Conservation (phyloP, 164 flowering plant species). For the Annona cherimola region DNA sequence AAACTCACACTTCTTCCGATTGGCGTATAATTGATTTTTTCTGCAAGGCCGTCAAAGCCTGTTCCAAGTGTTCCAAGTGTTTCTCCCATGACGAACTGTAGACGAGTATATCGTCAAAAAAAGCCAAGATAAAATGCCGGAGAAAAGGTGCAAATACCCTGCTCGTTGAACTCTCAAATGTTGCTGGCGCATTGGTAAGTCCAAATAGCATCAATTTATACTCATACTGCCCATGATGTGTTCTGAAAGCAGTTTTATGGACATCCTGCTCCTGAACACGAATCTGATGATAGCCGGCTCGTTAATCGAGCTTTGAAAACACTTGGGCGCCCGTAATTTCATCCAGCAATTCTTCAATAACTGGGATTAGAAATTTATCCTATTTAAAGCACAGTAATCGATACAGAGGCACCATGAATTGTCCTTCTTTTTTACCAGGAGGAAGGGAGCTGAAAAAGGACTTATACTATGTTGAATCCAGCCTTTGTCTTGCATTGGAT, state of each 20-base stretch:
- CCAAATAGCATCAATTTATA: constrained; percentile 6
- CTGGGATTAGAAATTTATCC: background rate
- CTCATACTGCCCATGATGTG: constrained; percentile 5
- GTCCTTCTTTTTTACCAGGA: constrained; percentile 3
- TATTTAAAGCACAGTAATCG: background rate
- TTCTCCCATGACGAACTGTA: background rate
- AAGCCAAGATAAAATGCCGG: background rate
- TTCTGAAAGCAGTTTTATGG: constrained; percentile 1
- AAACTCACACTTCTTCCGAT: background rate
- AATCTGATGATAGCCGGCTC: background rate
- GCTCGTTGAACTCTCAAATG: background rate
- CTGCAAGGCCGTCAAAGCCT: background rate
- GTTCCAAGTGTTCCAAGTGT: background rate
- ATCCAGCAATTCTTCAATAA: background rate
- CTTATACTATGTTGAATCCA: background rate
- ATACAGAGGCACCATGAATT: background rate
- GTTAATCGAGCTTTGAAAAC: background rate
- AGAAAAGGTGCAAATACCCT: background rate
- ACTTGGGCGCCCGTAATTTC: background rate
- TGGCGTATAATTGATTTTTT: background rate
- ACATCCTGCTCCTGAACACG: background rate
- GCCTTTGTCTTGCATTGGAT: too few species aligned
- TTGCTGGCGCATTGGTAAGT: background rate
- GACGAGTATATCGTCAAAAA: constrained; percentile 4
- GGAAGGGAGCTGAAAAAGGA: constrained; percentile 2